phyloP scores from a whole-genome alignment of 257 asterid genomes.

The Schizonepeta tenuifolia region DNA sequence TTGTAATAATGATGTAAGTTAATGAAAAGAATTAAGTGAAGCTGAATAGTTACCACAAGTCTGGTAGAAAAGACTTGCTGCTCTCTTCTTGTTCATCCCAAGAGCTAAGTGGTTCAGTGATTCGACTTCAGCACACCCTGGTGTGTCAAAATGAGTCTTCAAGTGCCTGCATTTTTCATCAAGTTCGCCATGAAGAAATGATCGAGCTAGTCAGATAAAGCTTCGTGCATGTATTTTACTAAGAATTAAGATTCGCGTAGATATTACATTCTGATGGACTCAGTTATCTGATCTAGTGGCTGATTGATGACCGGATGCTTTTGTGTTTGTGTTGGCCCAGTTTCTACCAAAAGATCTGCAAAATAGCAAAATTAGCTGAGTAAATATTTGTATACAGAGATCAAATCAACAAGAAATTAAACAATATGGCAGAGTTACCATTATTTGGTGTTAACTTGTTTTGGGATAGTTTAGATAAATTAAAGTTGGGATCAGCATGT shows the following conservation, averaged over 20 bases:
- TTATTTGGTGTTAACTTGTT: conserved; percentile 50
- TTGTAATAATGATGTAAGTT: background rate
- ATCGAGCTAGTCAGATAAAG: background rate
- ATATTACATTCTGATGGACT: conserved; percentile 68
- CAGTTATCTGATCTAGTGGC: conserved; percentile 71
- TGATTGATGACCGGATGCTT: conserved; percentile 42
- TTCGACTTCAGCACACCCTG: conserved; percentile 63
- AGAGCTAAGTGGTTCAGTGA: conserved; percentile 68
- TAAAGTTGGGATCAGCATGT: conserved; percentile 54
- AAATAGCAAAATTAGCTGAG: conserved; percentile 16
- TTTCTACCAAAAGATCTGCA: conserved; percentile 80
- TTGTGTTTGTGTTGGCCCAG: conserved; percentile 92
- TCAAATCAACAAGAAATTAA: background rate
- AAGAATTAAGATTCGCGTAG: conserved; percentile 5
- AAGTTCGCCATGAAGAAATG: conserved; percentile 3
- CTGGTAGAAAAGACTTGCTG: conserved; percentile 86
- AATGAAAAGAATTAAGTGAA: conserved; percentile 12
- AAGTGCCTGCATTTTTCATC: conserved; percentile 64
- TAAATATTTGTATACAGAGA: background rate
- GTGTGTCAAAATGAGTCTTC: conserved; percentile 87
- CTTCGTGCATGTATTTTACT: background rate
- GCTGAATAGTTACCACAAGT: conserved; percentile 60
- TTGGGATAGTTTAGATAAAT: conserved; percentile 55
- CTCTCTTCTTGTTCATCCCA: conserved; percentile 76
- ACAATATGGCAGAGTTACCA: conserved; percentile 42